Evolutionary conservation across 345 rosid genomes (phyloP).

Genomic region (Eucalyptus pauciflora): DNA sequence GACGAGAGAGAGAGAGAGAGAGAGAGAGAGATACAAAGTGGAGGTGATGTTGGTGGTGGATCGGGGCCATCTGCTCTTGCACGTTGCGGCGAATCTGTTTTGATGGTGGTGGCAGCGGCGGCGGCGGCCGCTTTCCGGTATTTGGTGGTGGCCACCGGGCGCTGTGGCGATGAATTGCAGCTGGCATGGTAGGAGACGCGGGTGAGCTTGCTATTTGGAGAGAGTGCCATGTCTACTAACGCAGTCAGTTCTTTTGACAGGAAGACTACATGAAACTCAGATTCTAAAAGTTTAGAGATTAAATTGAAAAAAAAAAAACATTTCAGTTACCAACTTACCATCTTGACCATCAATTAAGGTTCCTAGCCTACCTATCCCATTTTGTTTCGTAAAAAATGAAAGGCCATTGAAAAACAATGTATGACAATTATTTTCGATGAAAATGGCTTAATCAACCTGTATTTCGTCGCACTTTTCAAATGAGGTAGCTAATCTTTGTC

Average conservation of each 20-base stretch:
- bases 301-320: neutral
- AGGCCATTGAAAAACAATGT: neutral
- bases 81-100: neutral
- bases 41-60: neutral
- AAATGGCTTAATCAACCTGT: neutral
- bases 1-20: too few species aligned
- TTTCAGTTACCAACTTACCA: neutral
- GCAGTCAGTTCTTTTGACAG: neutral
- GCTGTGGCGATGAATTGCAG: neutral
- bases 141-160: neutral
- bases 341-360: neutral
- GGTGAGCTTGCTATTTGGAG: neutral
- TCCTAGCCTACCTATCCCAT: neutral
- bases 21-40: neutral
- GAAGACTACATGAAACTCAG: neutral
- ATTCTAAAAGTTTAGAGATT: neutral
- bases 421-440: neutral
- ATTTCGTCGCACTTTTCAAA: neutral
- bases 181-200: neutral
- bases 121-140: neutral
- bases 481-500: neutral
- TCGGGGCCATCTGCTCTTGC: neutral
- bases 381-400: neutral
- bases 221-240: neutral
- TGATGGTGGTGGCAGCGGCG: neutral